A percentile compares a stretch with the other conserved stretches of the same genome.
Conservation (phyloP, 2,329 filamentous ascomycete genomes). For the Neonectria sp. region DNA sequence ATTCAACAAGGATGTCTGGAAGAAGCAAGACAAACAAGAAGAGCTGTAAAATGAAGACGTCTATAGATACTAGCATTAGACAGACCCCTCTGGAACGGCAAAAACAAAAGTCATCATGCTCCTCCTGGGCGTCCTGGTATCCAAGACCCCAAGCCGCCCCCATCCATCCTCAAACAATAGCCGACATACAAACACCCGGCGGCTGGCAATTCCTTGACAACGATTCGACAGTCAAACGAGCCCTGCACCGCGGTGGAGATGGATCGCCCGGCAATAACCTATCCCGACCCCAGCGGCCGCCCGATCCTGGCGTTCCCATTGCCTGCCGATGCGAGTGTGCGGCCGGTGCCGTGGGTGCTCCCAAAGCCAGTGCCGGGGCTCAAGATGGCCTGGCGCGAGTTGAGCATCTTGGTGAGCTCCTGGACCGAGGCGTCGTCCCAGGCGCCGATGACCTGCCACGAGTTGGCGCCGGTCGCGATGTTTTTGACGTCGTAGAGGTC, state of each 20-base stretch:
- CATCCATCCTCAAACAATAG: no score
- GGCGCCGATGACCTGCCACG: constrained; percentile 41
- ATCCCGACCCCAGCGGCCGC: not conserved
- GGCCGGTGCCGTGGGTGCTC: constrained; percentile 11
- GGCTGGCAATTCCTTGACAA: no score
- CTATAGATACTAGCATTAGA: no score
- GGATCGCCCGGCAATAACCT: not conserved
- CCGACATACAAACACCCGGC: no score
- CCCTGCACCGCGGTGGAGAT: not conserved
- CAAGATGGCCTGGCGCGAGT: constrained; percentile 5
- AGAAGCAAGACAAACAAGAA: no score
- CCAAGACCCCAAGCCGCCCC: no score
- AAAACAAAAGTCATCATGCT: no score
- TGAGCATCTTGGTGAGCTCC: constrained; percentile 20
- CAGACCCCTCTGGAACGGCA: no score
- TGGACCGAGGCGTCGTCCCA: constrained; percentile 31
- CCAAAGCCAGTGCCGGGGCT: not conserved
- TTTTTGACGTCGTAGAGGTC: constrained; percentile 38
- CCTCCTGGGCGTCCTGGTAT: no score
- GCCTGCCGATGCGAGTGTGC: constrained; percentile 3
- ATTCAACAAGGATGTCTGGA: no score
- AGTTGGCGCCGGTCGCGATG: constrained; percentile 25
- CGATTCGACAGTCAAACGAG: not conserved
- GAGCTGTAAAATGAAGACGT: no score
- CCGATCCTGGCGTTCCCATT: not conserved